A percentile compares a stretch with the other conserved stretches of the same genome.
Evolutionary conservation across 768 basidiomycete genomes (phyloP).

Genomic region (Clitopilus hobsonii): DNA sequence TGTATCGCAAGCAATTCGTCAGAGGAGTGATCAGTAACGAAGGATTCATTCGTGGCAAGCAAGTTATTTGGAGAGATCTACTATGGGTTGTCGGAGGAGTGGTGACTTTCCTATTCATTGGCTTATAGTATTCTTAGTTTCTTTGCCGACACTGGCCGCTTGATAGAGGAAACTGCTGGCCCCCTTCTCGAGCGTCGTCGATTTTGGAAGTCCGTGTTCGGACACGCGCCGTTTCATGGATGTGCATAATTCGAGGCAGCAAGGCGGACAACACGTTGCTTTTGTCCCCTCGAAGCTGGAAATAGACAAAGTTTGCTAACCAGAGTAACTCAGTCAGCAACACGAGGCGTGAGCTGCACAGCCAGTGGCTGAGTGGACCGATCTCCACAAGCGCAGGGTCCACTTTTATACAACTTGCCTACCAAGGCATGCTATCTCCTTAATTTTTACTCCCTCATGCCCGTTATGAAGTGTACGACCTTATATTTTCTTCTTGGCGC

Average conservation of each 20-base stretch:
- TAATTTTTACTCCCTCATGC: neutral
- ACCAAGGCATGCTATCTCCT: neutral
- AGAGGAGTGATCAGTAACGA: constrained; percentile 25
- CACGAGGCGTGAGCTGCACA: neutral
- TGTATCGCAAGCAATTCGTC: constrained; percentile 58
- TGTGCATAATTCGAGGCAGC: no score
- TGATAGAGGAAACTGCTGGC: no score
- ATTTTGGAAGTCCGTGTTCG: neutral
- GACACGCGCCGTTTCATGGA: no score
- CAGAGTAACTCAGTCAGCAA: neutral
- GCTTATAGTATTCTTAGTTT: neutral
- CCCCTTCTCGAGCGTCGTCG: no score
- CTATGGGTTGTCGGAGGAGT: neutral
- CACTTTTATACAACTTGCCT: neutral
- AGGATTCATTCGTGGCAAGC: neutral
- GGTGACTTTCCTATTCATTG: neutral
- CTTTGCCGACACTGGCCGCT: no score
- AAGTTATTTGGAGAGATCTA: neutral
- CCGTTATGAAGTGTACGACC: neutral
- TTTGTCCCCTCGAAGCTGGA: neutral
- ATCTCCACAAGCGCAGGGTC: neutral
- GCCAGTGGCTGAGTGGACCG: neutral
- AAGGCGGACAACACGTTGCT: neutral
- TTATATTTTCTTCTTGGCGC: neutral
- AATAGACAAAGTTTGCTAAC: neutral